A percentile compares a stretch with the other conserved stretches of the same genome.
Conservation (phyloP, 1,284 basidiomycete species). For the Cryptococcus sp. region DNA sequence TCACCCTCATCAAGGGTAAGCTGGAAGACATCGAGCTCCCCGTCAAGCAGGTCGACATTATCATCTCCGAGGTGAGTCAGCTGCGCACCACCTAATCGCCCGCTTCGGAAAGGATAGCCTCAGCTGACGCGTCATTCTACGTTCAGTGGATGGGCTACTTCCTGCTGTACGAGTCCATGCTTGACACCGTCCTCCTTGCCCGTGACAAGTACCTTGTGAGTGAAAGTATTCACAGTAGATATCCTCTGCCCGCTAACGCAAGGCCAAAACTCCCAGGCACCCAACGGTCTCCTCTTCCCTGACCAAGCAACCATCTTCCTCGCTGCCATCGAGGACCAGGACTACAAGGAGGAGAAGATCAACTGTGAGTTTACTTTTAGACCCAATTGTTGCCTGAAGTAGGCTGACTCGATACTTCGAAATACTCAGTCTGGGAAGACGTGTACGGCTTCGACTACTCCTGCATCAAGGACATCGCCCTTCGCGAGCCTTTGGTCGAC, state of each 20-base stretch:
- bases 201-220: conserved; percentile 87
- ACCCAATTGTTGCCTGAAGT: not conserved
- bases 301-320: conserved; percentile 92
- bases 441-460: conserved; percentile 99
- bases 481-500: conserved; percentile 95
- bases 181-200: conserved; percentile 95
- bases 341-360: conserved; percentile 99
- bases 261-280: too few relatives aligned
- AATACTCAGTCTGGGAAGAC: conserved; percentile 88
- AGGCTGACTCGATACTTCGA: not conserved
- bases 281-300: conserved; percentile 91
- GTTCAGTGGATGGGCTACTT: conserved; percentile 56
- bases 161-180: conserved; percentile 95
- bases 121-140: conserved; percentile 8
- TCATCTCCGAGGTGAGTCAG: conserved; percentile 78
- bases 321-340: conserved; percentile 97
- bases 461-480: conserved; percentile 98
- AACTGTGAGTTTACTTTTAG: conserved; percentile 68
- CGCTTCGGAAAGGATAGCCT: not conserved
- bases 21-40: conserved; percentile 89
- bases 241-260: too few relatives aligned
- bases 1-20: conserved; percentile 97
- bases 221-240: not conserved
- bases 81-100: not conserved
- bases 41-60: conserved; percentile 90